Evolutionary conservation across 495 filamentous ascomycete species (phyloP).

Genomic region (Tetracladium setigerum): DNA sequence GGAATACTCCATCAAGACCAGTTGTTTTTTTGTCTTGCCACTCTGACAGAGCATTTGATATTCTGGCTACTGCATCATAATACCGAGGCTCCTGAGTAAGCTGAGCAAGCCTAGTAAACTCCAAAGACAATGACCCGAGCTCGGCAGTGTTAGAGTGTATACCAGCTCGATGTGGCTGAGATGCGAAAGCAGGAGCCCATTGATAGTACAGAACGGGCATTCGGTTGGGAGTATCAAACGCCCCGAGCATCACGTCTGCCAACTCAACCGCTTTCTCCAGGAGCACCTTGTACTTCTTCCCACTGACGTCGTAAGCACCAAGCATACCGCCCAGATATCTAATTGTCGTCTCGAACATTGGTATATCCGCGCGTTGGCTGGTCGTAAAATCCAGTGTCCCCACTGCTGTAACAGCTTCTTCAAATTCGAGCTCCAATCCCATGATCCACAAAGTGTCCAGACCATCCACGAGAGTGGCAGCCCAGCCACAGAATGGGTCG

Average conservation of each 20-base stretch:
- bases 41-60: conserved; percentile 78
- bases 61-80: conserved; percentile 90
- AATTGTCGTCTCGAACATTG: conserved; percentile 84
- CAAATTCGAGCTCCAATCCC: conserved; percentile 83
- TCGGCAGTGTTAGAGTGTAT: conserved; percentile 66
- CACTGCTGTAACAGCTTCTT: conserved; percentile 71
- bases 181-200: conserved; percentile 65
- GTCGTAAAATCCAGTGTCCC: conserved; percentile 86
- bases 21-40: conserved; percentile 64
- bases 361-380: conserved; percentile 52
- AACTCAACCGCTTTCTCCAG: conserved; percentile 85
- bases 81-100: conserved; percentile 81
- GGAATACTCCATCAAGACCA: conserved; percentile 74
- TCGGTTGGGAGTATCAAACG: conserved; percentile 94
- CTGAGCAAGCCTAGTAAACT: conserved; percentile 91
- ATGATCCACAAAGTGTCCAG: conserved; percentile 96
- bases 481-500: conserved; percentile 91
- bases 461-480: conserved; percentile 86
- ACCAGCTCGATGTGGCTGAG: conserved; percentile 58
- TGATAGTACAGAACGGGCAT: conserved; percentile 86
- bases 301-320: conserved; percentile 77
- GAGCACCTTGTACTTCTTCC: conserved; percentile 57
- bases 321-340: conserved; percentile 80
- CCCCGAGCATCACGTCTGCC: conserved; percentile 79
- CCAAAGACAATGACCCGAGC: conserved; percentile 82